These are phyloP conservation scores for Torrubiella hemipterigena DNA, from an alignment of 2,329 filamentous ascomycete species.

Conservation along the genomic window DNA sequence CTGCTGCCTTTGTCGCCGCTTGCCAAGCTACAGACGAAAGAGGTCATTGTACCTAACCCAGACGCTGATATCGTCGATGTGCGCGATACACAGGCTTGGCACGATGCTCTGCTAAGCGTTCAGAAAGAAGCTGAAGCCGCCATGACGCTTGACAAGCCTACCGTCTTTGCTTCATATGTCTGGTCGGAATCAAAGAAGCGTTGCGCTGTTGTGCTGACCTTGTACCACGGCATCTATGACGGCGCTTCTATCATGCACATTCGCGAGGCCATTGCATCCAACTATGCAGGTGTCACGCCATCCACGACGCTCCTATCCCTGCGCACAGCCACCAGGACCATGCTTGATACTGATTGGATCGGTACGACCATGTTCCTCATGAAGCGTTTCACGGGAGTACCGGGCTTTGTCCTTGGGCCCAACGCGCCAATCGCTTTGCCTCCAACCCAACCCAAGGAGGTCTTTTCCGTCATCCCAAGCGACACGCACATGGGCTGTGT, in stretches of 20 bases:
- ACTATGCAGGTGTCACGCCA: slow-evolving; percentile 3
- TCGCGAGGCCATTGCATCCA: slow-evolving; percentile 5
- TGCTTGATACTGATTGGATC: slow-evolving; percentile 6
- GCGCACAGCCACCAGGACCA: slow-evolving; percentile 4
- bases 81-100: slow-evolving; percentile 3
- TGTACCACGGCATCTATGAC: slow-evolving; percentile 20
- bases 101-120: slow-evolving; percentile 2
- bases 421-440: slow-evolving; percentile 5
- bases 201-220: slow-evolving; percentile 16
- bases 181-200: slow-evolving; percentile 4
- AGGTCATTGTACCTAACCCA: slow-evolving; percentile 1
- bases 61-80: slow-evolving; percentile 4
- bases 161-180: slow-evolving; percentile 4
- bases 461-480: too few species aligned
- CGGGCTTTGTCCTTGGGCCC: slow-evolving; percentile 6
- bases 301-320: slow-evolving; percentile 1
- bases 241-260: slow-evolving; percentile 5
- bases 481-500: slow-evolving; percentile 5
- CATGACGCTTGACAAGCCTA: slow-evolving; percentile 3
- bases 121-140: slow-evolving; percentile 5
- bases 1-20: slow-evolving; percentile 1
- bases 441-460: slow-evolving; percentile 1
- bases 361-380: slow-evolving; percentile 7
- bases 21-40: slow-evolving; percentile 1
- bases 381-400: slow-evolving; percentile 2